These are phyloP conservation scores for Moringa oleifera DNA, from an alignment of 345 rosid genomes.

Conservation along the genomic window DNA sequence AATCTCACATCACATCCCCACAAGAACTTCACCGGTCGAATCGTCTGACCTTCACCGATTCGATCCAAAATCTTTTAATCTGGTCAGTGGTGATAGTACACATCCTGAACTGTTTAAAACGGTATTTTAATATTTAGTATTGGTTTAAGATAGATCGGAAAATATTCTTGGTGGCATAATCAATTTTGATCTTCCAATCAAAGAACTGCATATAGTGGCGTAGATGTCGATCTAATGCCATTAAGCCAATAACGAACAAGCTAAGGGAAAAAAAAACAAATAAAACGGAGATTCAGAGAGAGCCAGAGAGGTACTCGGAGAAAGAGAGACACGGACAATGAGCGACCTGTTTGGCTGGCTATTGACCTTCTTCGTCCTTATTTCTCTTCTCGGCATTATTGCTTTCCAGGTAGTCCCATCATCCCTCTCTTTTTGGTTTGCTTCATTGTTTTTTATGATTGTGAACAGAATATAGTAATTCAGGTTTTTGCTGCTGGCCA, in stretches of 20 bases:
- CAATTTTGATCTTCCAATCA: background rate
- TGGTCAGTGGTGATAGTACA: too few relatives aligned
- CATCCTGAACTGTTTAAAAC: too few relatives aligned
- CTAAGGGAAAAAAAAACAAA: background rate
- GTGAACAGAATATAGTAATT: background rate
- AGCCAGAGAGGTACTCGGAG: background rate
- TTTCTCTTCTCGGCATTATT: slow-evolving; percentile 22
- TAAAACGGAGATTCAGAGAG: background rate
- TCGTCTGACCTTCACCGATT: too few relatives aligned
- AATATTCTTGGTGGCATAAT: too few relatives aligned
- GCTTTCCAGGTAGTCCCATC: slow-evolving; percentile 23
- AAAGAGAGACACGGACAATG: slow-evolving; percentile 17
- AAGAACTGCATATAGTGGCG: background rate
- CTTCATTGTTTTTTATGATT: background rate
- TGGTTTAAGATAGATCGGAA: too few relatives aligned
- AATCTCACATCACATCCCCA: background rate
- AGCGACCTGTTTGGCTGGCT: slow-evolving; percentile 24
- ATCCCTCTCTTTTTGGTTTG: background rate
- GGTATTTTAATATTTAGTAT: too few relatives aligned
- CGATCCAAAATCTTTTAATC: too few relatives aligned
- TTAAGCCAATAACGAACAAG: background rate
- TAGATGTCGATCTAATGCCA: background rate
- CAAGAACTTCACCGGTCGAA: background rate
- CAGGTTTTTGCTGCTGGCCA: background rate
- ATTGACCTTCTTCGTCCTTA: slow-evolving; percentile 23